Evolutionary conservation across 2,329 filamentous ascomycete genomes (phyloP).

Genomic region (Bertia moriformis): DNA sequence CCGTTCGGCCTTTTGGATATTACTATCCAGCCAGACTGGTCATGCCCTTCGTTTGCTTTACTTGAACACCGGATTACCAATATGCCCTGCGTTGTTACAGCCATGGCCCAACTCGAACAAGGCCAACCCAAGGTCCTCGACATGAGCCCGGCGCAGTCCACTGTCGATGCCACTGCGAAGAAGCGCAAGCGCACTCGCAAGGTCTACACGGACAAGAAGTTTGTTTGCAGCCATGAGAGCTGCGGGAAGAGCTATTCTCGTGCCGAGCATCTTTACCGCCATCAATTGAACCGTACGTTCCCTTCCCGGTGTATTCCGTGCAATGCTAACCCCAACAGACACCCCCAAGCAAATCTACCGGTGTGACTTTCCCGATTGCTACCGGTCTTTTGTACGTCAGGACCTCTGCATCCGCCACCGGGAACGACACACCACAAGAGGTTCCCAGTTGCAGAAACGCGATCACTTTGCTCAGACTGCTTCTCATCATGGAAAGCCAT

Average conservation of each 20-base stretch:
- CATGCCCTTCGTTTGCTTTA: too few species aligned
- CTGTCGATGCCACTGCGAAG: not conserved
- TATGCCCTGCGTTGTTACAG: too few species aligned
- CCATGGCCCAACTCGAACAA: too few species aligned
- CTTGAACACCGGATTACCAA: too few species aligned
- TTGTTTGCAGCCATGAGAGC: constrained; percentile 69
- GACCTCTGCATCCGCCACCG: constrained; percentile 79
- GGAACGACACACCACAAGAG: constrained; percentile 67
- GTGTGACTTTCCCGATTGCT: constrained; percentile 84
- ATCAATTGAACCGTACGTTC: constrained; percentile 65
- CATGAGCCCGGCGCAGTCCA: too few species aligned
- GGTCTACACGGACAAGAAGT: constrained; percentile 59
- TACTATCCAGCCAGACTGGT: too few species aligned
- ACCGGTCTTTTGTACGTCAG: constrained; percentile 79
- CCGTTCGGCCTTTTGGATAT: too few species aligned
- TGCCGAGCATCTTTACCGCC: constrained; percentile 86
- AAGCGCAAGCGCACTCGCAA: constrained; percentile 60
- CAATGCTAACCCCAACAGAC: constrained; percentile 30
- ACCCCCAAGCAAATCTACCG: constrained; percentile 88
- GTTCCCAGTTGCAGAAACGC: constrained; percentile 65
- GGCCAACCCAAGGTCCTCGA: too few species aligned
- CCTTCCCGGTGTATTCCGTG: constrained; percentile 36
- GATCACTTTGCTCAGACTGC: constrained; percentile 31
- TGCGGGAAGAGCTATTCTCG: constrained; percentile 95
- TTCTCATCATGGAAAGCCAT: too few species aligned